Base-by-base conservation (phyloP, 345 rosid species). In the Acer campestre region DNA sequence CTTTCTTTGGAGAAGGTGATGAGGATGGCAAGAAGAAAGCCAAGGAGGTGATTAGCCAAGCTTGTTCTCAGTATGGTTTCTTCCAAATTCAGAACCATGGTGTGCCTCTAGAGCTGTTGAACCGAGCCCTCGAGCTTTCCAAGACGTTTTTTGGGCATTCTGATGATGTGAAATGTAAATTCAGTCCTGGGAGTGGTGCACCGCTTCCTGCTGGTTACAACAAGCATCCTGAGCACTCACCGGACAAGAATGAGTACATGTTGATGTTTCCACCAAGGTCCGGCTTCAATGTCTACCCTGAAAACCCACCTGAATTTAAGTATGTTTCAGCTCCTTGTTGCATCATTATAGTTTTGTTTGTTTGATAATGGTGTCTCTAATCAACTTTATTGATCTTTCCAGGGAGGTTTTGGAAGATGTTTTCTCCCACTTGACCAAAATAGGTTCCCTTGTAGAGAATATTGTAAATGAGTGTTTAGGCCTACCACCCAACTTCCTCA, bases 21-120 rank as follows among this genome's bases (percentile, higher is more conserved):
- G 81, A 84, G 3, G 81, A 73, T 14, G 80, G 80, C 68, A 82
- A 76, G 70, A 85, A 68, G 65, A 76, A 74, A 65, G 91, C 85
- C 76, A 46, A 53, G 56, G 86, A 86, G 68, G 35, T 67, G 66
- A 84, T 88, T 11, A 58, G 35, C 10, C 38, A 81, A 69, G 88
- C 90, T 10, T 87, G 90, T 70, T 73, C 83, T 2, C 80, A 83
- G 13, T 78, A 75, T 74, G 89, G 94, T 5, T 88, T 87, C 82
- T 86, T 90, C 84, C 89, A 90, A 58, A 75, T 88, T 10, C 82
- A 75, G 55, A 88, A 84, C 80, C 90, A 84, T 70, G 90, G 92
- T 5, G 81, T 87, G 14, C 83, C 90, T 4, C 46, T 49, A 9
- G 76, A 31, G 4, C 68, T 84, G 79, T 73, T 88, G 77, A 23